phyloP scores from a whole-genome alignment of 163 green algal genomes.

The Scenedesmus sp. region DNA sequence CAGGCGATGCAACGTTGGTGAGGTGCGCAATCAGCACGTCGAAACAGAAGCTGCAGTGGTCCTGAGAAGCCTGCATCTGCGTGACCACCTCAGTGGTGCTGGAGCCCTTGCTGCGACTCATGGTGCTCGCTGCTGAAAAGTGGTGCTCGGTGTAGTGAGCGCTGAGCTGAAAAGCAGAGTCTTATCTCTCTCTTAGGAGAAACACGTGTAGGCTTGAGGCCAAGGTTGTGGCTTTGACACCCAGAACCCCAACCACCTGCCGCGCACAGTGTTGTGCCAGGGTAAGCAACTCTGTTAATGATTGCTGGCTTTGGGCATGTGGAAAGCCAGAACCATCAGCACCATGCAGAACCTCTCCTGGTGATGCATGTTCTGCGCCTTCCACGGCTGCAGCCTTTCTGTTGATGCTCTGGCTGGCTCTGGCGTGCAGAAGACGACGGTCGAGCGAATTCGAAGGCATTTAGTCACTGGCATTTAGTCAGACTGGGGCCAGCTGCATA shows the following conservation, averaged over 20 bases:
- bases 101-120: not conserved
- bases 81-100: not conserved
- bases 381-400: too few relatives aligned
- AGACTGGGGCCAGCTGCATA: too few relatives aligned
- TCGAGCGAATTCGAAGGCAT: too few relatives aligned
- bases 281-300: not conserved
- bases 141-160: not conserved
- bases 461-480: too few relatives aligned
- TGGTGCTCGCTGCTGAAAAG: not conserved
- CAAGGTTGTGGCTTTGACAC: not conserved
- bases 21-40: constrained; percentile 51
- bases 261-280: not conserved
- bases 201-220: not conserved
- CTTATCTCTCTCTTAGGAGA: too few relatives aligned
- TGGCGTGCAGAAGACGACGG: too few relatives aligned
- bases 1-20: not conserved
- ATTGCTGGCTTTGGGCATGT: too few relatives aligned
- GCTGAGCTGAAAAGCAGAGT: not conserved
- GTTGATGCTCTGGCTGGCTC: too few relatives aligned
- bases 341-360: too few relatives aligned
- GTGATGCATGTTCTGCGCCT: too few relatives aligned
- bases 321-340: too few relatives aligned
- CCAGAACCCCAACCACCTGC: not conserved
- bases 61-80: constrained; percentile 11
- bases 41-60: constrained; percentile 55